Evolutionary conservation across 371 early-diverging fungal species (phyloP), one percentile per base, ranked within the genome.

Genomic region (Rhizomucor miehei): DNA sequence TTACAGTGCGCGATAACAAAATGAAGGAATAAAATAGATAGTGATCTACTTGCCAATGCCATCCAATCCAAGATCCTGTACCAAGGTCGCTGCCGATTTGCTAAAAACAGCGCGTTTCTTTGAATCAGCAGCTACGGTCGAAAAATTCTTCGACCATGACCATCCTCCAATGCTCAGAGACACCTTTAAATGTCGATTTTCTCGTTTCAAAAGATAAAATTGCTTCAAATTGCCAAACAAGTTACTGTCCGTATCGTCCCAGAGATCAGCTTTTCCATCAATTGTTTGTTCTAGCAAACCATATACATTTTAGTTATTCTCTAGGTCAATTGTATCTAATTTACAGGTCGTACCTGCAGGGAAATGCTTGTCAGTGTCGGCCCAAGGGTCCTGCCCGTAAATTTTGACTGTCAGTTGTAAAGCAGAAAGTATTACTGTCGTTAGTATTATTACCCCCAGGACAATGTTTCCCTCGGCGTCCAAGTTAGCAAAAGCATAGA

Each of bases 401-500:
- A 12, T 20, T 45, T 21, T n/a, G n/a, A 37, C 17, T 38, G 19
- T 25, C 40, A 57, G n/a, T 10, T 12, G 34, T 14, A 43, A 48
- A 23, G 19, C 16, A 25, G 41, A 20, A 21, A 8, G 11, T 3
- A 11, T 16, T 41, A n/a, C n/a, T n/a, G n/a, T n/a, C n/a, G n/a
- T n/a, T n/a, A n/a, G n/a, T n/a, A n/a, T n/a, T n/a, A 16, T 51
- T 63, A 80, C 83, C 64, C 86, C 80, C 5, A 87, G 71, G 17
- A 82, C 63, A 12, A 88, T 79, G 1, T 68, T 69, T 46, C 89
- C 84, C 58, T 87, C 77, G 4, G 66, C 71, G 38, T 80, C 67
- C 19, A 93, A 73, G 67, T 93, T 90, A 41, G 90, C 89, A 79
- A 95, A 95, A 20, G 90, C 92, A 67, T 95, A 94, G 63, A 91